Base-by-base conservation (phyloP, 2,329 filamentous ascomycete genomes). In the Chaetothyriales sp. region DNA sequence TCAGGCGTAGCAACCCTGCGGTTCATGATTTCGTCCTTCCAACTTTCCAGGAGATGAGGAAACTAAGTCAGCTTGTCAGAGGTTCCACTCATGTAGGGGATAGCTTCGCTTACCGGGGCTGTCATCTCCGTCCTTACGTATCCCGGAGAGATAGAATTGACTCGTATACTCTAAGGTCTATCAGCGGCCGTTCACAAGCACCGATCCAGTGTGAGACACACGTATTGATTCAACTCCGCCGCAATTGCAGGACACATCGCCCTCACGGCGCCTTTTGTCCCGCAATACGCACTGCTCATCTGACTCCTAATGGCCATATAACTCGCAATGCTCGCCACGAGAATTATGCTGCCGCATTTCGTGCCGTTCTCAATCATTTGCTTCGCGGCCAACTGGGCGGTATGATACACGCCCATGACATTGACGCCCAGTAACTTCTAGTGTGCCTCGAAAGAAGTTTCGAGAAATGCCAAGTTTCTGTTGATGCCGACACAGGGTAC, bases 241-340 rank as follows among this genome's bases (percentile, higher is more conserved):
- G 73, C 72, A 57, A 75, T 74, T 0, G 70, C 67, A 1, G 72
- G 66, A 51, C 67, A 69, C 71, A 75, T 73, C 0, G 69, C 68
- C 44, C 66, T 62, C 18, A 75, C 72, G 0, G 72, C 72, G 0
- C 72, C 72, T 57, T 75, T 76, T 0, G 67, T 70, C 2, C 67
- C 71, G 57, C 71, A 73, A 50, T 75, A 75, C 4, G 70, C 70
- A 43, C 69, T 72, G 46, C 69, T 73, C 33, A 68, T 61, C 59
- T 77, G 73, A 13, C 69, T 71, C 7, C 71, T 67, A 18, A 77
- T 71, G 0, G 74, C 74, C 56, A 76, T 73, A 51, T 74, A 66
- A 25, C 71, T 72, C 0, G 75, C 74, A 58, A 78, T 77, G 50
- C 73, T 76, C 0, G 75, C 75, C 0, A 78, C 72, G 2, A 78